Conservation (phyloP, 2,329 filamentous ascomycete genomes). For the Rhinocladiella mackenziei region DNA sequence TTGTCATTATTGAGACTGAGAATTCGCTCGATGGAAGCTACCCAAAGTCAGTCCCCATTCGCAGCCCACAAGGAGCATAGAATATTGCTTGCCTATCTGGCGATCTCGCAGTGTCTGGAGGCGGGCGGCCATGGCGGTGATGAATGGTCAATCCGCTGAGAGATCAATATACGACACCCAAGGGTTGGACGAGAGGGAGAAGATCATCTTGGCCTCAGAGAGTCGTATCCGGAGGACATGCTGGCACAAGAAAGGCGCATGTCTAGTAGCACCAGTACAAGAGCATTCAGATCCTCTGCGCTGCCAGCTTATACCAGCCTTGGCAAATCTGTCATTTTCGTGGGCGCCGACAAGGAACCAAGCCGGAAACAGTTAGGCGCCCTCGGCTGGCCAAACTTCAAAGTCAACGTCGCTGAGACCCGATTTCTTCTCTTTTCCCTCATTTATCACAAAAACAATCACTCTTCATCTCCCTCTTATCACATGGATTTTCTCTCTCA, state of each 20-base stretch:
- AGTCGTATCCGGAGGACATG: slow-evolving; percentile 5
- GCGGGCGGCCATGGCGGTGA: slow-evolving; percentile 24
- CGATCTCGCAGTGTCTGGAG: slow-evolving; percentile 62
- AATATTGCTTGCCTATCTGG: slow-evolving; percentile 57
- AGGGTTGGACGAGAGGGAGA: not conserved
- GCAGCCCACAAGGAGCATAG: slow-evolving; percentile 32
- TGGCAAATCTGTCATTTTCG: slow-evolving; percentile 15
- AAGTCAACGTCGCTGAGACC: slow-evolving; percentile 14
- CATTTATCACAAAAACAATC: slow-evolving; percentile 12
- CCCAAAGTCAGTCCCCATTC: slow-evolving; percentile 24
- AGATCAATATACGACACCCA: not conserved
- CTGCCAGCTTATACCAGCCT: too few relatives aligned
- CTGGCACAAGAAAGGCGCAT: slow-evolving; percentile 3
- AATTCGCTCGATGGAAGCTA: slow-evolving; percentile 90
- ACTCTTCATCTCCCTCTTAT: slow-evolving; percentile 11
- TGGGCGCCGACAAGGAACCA: not conserved
- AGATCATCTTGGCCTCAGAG: slow-evolving; percentile 9
- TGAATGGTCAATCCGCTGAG: not conserved
- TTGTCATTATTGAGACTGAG: slow-evolving; percentile 81
- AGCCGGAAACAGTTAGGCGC: slow-evolving; percentile 2
- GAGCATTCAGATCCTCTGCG: slow-evolving; percentile 1
- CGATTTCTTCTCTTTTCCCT: too few relatives aligned
- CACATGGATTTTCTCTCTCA: slow-evolving; percentile 2
- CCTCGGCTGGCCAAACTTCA: not conserved
- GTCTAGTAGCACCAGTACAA: not conserved